phyloP scores from a whole-genome alignment of 1,284 basidiomycete species.

The Caloboletus inedulis region DNA sequence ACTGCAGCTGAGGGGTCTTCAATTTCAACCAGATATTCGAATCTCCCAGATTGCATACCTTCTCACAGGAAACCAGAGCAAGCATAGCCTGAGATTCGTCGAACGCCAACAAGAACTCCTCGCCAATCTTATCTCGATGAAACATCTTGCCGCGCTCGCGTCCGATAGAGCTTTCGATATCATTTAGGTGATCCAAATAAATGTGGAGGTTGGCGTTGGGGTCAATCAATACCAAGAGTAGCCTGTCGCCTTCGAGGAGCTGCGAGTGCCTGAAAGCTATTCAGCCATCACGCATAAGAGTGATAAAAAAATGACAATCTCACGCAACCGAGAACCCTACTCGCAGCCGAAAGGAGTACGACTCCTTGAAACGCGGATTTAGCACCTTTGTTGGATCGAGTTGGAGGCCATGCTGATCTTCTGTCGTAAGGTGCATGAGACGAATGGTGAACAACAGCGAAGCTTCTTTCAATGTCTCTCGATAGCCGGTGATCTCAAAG shows the following conservation, averaged over 20 bases:
- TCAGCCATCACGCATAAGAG: neutral
- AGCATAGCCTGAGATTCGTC: slow-evolving; percentile 50
- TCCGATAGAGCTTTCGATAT: slow-evolving; percentile 35
- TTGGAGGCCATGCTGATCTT: slow-evolving; percentile 43
- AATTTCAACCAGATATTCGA: neutral
- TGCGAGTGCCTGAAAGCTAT: slow-evolving; percentile 34
- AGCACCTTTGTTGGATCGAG: slow-evolving; percentile 39
- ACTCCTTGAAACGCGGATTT: slow-evolving; percentile 32
- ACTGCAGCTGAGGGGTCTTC: slow-evolving; percentile 29
- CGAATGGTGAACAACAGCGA: slow-evolving; percentile 37
- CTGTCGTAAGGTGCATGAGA: slow-evolving; percentile 38
- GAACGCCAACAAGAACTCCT: slow-evolving; percentile 42
- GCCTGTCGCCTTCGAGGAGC: slow-evolving; percentile 37
- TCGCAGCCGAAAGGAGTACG: slow-evolving; percentile 37
- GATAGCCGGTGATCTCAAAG: slow-evolving; percentile 21
- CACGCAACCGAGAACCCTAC: slow-evolving; percentile 37
- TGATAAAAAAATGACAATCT: slow-evolving; percentile 10
- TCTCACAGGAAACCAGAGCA: slow-evolving; percentile 40
- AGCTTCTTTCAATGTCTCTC: slow-evolving; percentile 24
- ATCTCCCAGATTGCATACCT: slow-evolving; percentile 30
- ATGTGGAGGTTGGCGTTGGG: slow-evolving; percentile 33
- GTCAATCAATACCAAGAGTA: slow-evolving; percentile 43
- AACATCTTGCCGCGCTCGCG: slow-evolving; percentile 34
- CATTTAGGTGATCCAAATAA: slow-evolving; percentile 36
- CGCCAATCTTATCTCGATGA: slow-evolving; percentile 44